Percentiles rank a stretch among this genome's conserved stretches.
Evolutionary conservation across 1,284 basidiomycete species (phyloP).

Genomic region (Laetiporus sulphureus): DNA sequence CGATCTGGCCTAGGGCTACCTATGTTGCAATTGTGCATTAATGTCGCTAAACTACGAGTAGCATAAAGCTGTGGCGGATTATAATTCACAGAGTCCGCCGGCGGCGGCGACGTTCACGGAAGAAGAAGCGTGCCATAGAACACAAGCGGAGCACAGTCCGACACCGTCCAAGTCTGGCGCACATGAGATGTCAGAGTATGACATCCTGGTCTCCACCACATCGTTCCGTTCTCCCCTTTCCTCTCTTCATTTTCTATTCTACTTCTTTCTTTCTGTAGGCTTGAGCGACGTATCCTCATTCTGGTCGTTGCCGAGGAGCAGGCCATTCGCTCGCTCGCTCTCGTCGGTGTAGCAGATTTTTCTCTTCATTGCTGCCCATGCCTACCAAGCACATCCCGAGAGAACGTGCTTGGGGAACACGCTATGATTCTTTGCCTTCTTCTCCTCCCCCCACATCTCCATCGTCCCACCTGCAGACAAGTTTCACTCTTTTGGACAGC

Average conservation of each 20-base stretch:
- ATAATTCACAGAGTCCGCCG: too few species aligned
- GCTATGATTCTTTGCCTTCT: constrained; percentile 49
- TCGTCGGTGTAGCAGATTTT: too few species aligned
- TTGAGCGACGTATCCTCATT: too few species aligned
- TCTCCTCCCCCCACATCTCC: constrained; percentile 27
- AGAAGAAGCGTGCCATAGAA: too few species aligned
- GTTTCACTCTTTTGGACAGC: constrained; percentile 22
- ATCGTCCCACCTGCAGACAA: constrained; percentile 5
- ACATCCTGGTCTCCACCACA: neutral
- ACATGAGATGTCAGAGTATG: neutral
- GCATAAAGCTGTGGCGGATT: too few species aligned
- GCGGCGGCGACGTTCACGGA: too few species aligned
- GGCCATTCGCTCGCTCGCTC: too few species aligned
- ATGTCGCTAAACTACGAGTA: too few species aligned
- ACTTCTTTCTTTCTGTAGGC: neutral
- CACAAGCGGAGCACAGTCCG: too few species aligned
- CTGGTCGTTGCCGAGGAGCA: too few species aligned
- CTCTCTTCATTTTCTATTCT: neutral
- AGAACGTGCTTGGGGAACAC: constrained; percentile 52
- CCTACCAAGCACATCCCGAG: constrained; percentile 18
- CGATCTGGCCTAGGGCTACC: too few species aligned
- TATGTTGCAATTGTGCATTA: too few species aligned
- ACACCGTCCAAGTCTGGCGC: neutral
- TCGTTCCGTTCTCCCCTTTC: neutral
- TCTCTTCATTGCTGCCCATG: constrained; percentile 9